Percentiles rank a stretch among this genome's conserved stretches.
These are phyloP conservation scores for Boletus reticuloceps DNA, from an alignment of 768 basidiomycete species.

Conservation along the genomic window DNA sequence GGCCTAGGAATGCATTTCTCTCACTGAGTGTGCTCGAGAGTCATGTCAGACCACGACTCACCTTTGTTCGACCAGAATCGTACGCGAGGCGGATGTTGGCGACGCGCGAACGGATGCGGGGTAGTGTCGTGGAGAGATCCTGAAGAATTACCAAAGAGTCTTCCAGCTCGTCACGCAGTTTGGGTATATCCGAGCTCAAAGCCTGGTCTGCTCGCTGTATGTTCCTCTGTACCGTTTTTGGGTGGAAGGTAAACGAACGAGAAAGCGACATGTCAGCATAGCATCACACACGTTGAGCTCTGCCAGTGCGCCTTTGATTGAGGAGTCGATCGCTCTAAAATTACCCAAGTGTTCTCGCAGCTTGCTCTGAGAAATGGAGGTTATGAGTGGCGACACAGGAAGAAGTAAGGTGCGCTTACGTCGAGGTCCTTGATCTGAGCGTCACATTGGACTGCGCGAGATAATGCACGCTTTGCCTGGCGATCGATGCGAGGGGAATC, in stretches of 20 bases:
- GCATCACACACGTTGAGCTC: conserved; percentile 51
- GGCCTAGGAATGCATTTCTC: conserved; percentile 43
- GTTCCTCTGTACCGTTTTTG: conserved; percentile 44
- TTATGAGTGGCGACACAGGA: neutral
- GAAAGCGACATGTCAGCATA: neutral
- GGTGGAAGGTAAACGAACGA: neutral
- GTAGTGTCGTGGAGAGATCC: conserved; percentile 57
- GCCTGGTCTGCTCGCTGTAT: conserved; percentile 58
- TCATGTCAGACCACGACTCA: conserved; percentile 21
- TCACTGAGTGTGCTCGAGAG: neutral
- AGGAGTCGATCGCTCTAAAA: conserved; percentile 68
- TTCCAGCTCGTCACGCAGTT: conserved; percentile 58
- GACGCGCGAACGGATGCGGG: conserved; percentile 60
- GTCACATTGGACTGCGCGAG: conserved; percentile 49
- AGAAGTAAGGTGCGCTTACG: conserved; percentile 28
- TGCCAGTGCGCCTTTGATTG: conserved; percentile 61
- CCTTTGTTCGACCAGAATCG: conserved; percentile 70
- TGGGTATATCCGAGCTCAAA: conserved; percentile 56
- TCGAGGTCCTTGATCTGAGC: conserved; percentile 61
- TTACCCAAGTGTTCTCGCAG: conserved; percentile 72
- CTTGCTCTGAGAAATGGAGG: conserved; percentile 42
- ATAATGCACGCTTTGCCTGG: conserved; percentile 44
- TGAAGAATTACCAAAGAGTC: conserved; percentile 56
- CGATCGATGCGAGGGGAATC: conserved; percentile 35
- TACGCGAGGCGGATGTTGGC: conserved; percentile 62